phyloP scores from a whole-genome alignment of 2,329 filamentous ascomycete genomes.

The Paecilomyces niveus region DNA sequence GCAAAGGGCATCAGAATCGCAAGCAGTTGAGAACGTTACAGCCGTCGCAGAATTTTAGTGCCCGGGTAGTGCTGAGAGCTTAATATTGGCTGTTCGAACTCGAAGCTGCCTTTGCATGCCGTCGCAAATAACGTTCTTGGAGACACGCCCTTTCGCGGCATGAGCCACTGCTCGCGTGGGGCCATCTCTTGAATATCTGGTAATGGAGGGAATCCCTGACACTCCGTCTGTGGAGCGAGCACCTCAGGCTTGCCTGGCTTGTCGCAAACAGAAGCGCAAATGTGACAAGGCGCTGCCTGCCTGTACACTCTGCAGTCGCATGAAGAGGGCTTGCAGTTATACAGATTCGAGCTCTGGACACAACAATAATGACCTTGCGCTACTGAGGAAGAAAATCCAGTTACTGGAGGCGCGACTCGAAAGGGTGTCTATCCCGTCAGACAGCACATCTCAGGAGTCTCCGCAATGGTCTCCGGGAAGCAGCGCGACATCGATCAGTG shows the following conservation, averaged over 20 bases:
- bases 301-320: constrained; percentile 41
- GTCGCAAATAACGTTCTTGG: not conserved
- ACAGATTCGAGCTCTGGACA: constrained; percentile 4
- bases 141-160: not conserved
- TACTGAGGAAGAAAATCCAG: not conserved
- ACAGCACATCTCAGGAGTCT: not conserved
- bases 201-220: not conserved
- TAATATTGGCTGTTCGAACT: not conserved
- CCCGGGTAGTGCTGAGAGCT: not conserved
- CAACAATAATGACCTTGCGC: not conserved
- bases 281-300: constrained; percentile 46
- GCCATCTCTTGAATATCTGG: not conserved
- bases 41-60: not conserved
- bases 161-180: not conserved
- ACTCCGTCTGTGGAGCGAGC: constrained; percentile 13
- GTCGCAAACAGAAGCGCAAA: constrained; percentile 45
- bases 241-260: constrained; percentile 38
- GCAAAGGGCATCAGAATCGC: not conserved
- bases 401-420: not conserved
- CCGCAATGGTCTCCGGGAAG: not conserved
- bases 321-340: constrained; percentile 15
- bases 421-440: not conserved
- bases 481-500: not conserved
- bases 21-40: not conserved
- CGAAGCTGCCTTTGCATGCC: not conserved